These are phyloP conservation scores for Ophiostoma perfectum DNA, from an alignment of 2,329 filamentous ascomycete genomes.

Conservation along the genomic window DNA sequence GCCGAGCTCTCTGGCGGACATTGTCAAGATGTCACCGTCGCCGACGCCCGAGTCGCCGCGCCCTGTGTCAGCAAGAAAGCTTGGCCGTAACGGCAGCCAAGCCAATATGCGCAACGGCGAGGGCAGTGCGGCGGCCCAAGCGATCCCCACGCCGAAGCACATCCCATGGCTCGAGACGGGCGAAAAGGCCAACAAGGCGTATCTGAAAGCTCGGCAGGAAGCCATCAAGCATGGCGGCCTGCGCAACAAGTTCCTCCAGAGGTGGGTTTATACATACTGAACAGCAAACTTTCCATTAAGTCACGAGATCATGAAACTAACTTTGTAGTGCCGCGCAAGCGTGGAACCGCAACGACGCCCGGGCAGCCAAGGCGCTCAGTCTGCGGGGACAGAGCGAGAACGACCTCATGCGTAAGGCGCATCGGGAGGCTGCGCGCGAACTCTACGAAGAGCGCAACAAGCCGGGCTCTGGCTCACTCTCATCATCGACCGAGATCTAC, in stretches of 20 bases:
- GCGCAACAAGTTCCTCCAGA: conserved; percentile 94
- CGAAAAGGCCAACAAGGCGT: conserved; percentile 82
- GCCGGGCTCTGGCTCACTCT: conserved; percentile 40
- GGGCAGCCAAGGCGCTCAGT: conserved; percentile 90
- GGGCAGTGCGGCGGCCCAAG: conserved; percentile 73
- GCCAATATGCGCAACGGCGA: conserved; percentile 62
- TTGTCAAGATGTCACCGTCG: conserved; percentile 91
- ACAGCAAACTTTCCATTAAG: no score
- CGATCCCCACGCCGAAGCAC: conserved; percentile 81
- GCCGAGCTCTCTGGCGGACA: conserved; percentile 80
- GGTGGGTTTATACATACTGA: conserved; percentile 43
- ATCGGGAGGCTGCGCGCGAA: conserved; percentile 85
- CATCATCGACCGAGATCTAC: conserved; percentile 62
- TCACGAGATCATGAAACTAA: conserved; percentile 39
- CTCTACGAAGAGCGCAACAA: conserved; percentile 93
- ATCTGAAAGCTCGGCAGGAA: conserved; percentile 89
- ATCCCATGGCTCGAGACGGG: conserved; percentile 97
- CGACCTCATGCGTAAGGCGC: conserved; percentile 92
- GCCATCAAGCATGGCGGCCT: conserved; percentile 96
- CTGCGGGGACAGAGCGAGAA: conserved; percentile 95
- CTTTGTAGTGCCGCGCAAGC: conserved; percentile 69
- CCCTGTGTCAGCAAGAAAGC: conserved; percentile 54
- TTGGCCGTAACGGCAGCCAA: conserved; percentile 59
- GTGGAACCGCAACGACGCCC: conserved; percentile 96
- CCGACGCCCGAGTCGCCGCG: conserved; percentile 56